Base-by-base conservation (phyloP, 2,329 filamentous ascomycete species). In the Calonectria honghensis region DNA sequence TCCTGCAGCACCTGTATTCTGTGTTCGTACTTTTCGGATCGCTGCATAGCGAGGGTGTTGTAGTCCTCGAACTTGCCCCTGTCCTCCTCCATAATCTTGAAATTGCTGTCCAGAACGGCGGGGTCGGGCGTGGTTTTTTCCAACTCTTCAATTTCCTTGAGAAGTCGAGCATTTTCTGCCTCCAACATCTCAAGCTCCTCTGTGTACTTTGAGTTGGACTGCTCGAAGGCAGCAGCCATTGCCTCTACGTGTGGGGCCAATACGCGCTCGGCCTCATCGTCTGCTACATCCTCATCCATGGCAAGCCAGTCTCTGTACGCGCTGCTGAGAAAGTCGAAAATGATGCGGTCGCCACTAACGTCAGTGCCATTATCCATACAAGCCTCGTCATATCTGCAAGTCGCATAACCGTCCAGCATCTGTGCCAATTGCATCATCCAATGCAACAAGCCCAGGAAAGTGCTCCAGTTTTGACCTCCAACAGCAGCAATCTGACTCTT, bases 361-460 rank as follows among this genome's bases (percentile, higher is more conserved):
- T 99, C 97, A 59, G 97, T 91, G 2, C 96, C 97, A 37, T 92
- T 93, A 80, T 98, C 96, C 52, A 94, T 90, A 83, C 96, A 98
- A 1, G 96, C 96, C 68, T 98, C 94, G 78, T 98, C 96, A 84
- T 98, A 99, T 61, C 92, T 92, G 73, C 96, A 94, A 70, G 88
- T 85, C 1, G 91, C 88, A 82, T 96, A 98, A 29, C 94, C 91
- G 76, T 98, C 96, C 82, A 98, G 91, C 93, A 98, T 98, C 79
- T 96, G 93, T 6, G 95, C 95, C 67, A 99, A 88, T 85, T 98
- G 96, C 96, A 99, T 98, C 93, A 99, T 96, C 97, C 97, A 99
- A 86, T 99, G 96, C 66, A 99, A 89, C 83, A 99, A 88, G 0
- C 96, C 97, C 16, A 99, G 88, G 81, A 99, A 98, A 0, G 95